Evolutionary conservation across 352 stramenopile genomes (phyloP).

Genomic region (Lagenidium giganteum): DNA sequence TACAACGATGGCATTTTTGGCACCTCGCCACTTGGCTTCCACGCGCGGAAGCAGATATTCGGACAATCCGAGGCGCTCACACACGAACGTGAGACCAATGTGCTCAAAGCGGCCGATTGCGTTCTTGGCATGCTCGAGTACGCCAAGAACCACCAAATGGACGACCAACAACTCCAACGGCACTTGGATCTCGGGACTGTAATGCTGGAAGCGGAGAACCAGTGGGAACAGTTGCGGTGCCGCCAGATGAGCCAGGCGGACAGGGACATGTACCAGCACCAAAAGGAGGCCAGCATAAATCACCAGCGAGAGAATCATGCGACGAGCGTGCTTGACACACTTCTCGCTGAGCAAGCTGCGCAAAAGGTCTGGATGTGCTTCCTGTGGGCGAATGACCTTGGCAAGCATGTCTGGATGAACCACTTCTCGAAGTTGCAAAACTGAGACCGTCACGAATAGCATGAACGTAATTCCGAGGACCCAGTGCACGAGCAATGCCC

Average conservation of each 20-base stretch:
- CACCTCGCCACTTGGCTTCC: slow-evolving; percentile 20
- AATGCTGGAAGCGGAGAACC: slow-evolving; percentile 88
- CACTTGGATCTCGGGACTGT: slow-evolving; percentile 93
- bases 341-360: slow-evolving; percentile 93
- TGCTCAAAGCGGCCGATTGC: slow-evolving; percentile 78
- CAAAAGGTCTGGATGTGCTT: slow-evolving; percentile 96
- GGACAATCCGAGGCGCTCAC: slow-evolving; percentile 55
- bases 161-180: slow-evolving; percentile 94
- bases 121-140: slow-evolving; percentile 91
- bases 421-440: slow-evolving; percentile 94
- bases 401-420: slow-evolving; percentile 90
- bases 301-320: slow-evolving; percentile 89
- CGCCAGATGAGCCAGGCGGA: slow-evolving; percentile 51
- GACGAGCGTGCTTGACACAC: slow-evolving; percentile 89
- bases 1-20: slow-evolving; percentile 30
- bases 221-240: slow-evolving; percentile 62
- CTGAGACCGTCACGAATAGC: slow-evolving; percentile 95
- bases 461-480: slow-evolving; percentile 97
- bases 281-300: slow-evolving; percentile 90
- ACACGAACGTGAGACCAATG: slow-evolving; percentile 47
- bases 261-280: slow-evolving; percentile 85
- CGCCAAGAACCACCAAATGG: slow-evolving; percentile 92
- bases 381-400: slow-evolving; percentile 89
- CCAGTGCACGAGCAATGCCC: slow-evolving; percentile 94
- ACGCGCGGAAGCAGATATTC: slow-evolving; percentile 66